Conservation (phyloP, 1,139 yeast genomes). For the Tardiomyces depauwii region DNA sequence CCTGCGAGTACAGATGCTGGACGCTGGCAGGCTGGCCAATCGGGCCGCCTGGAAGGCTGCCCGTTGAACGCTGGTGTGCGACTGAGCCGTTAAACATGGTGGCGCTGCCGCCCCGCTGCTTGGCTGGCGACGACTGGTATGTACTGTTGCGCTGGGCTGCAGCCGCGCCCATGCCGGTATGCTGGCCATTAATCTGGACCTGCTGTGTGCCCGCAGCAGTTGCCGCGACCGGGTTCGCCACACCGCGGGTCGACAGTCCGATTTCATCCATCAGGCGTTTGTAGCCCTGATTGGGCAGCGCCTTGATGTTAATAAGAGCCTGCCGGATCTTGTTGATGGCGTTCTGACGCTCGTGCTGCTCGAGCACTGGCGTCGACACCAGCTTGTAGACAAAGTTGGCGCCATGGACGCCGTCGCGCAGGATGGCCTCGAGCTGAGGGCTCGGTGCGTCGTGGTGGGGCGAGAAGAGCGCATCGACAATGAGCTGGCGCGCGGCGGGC, state of each 20-base stretch:
- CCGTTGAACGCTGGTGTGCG: background rate
- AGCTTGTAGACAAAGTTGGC: conserved; percentile 39
- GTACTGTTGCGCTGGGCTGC: background rate
- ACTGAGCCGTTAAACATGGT: background rate
- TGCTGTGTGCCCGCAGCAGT: background rate
- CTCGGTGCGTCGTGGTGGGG: conserved; percentile 16
- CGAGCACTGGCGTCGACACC: conserved; percentile 38
- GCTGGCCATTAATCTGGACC: background rate
- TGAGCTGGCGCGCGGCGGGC: conserved; percentile 44
- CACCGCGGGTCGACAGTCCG: conserved; percentile 38
- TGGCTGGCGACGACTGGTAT: background rate
- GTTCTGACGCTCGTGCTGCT: conserved; percentile 44
- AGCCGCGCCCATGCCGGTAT: background rate
- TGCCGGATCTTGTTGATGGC: conserved; percentile 50
- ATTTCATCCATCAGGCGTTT: conserved; percentile 88
- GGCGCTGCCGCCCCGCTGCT: background rate
- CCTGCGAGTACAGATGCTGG: background rate
- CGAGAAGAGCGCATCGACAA: conserved; percentile 32
- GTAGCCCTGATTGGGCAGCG: conserved; percentile 50
- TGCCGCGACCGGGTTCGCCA: background rate
- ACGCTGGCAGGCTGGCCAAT: background rate
- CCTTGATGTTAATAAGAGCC: conserved; percentile 47
- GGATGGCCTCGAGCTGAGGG: conserved; percentile 17
- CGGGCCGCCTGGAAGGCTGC: background rate
- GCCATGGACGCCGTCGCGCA: conserved; percentile 27